Percentiles rank a stretch among this genome's conserved stretches.
phyloP scores from a whole-genome alignment of 805 yeast species.

The Sugiyamaella chiloensis region DNA sequence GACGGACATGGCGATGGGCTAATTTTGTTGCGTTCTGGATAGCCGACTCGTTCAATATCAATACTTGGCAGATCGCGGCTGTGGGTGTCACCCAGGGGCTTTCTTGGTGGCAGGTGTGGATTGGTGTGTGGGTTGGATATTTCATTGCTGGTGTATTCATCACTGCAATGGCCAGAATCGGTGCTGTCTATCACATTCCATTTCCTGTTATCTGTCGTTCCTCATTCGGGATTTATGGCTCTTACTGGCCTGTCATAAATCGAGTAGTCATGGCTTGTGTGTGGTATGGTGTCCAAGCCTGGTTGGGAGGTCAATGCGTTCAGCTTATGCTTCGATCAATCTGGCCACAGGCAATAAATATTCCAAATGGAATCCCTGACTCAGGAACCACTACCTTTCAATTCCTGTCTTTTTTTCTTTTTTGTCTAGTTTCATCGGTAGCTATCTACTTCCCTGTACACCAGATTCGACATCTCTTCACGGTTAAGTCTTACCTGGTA shows the following conservation, averaged over 20 bases:
- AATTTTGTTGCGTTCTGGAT: slow-evolving; percentile 81
- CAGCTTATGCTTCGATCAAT: slow-evolving; percentile 72
- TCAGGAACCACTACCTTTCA: slow-evolving; percentile 68
- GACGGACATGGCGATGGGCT: slow-evolving; percentile 85
- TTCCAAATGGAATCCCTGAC: slow-evolving; percentile 49
- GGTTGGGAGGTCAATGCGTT: slow-evolving; percentile 82
- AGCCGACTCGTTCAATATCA: slow-evolving; percentile 85
- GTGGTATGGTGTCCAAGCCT: slow-evolving; percentile 86
- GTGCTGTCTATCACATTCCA: slow-evolving; percentile 74
- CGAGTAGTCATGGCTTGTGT: slow-evolving; percentile 84
- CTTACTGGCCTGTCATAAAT: slow-evolving; percentile 83
- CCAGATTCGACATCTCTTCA: slow-evolving; percentile 75
- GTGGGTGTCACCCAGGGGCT: slow-evolving; percentile 76
- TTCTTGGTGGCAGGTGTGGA: slow-evolving; percentile 91
- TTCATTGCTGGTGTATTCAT: slow-evolving; percentile 66
- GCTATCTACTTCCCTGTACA: slow-evolving; percentile 81
- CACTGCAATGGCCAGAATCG: slow-evolving; percentile 69
- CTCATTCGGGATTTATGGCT: slow-evolving; percentile 83
- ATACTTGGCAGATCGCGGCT: slow-evolving; percentile 89
- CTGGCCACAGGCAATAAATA: slow-evolving; percentile 46
- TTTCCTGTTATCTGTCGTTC: slow-evolving; percentile 82
- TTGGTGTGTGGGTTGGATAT: slow-evolving; percentile 86
- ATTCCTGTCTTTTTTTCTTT: slow-evolving; percentile 73
- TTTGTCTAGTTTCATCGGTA: slow-evolving; percentile 78
- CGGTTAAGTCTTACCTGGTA: slow-evolving; percentile 71